A percentile compares a stretch with the other conserved stretches of the same genome.
Evolutionary conservation across 208 protist genomes (phyloP).

Genomic region (Leishmania tarentolae): DNA sequence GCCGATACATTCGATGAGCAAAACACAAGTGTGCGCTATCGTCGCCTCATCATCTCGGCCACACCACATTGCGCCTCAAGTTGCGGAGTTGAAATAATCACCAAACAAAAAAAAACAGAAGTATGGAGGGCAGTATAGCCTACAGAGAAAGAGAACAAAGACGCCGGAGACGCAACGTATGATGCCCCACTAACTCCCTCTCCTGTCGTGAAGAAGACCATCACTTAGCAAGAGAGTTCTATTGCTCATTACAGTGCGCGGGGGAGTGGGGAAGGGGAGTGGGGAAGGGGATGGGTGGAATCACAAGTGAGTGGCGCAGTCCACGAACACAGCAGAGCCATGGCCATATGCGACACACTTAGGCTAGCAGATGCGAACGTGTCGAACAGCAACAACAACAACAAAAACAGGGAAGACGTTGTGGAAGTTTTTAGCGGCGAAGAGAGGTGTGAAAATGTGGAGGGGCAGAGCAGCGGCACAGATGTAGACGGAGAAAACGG

Average conservation of each 20-base stretch:
- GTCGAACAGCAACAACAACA: too few species aligned
- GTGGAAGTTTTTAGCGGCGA: background rate
- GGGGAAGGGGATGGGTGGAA: background rate
- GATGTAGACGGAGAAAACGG: background rate
- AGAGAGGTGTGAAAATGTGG: conserved; percentile 7
- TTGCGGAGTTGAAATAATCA: background rate
- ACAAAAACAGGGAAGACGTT: too few species aligned
- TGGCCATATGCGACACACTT: background rate
- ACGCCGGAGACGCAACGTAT: background rate
- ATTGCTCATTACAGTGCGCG: background rate
- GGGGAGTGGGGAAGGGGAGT: background rate
- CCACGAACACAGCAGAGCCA: background rate
- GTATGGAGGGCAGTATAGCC: background rate
- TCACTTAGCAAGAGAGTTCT: background rate
- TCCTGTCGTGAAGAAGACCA: background rate
- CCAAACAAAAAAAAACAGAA: background rate
- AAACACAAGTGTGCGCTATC: background rate
- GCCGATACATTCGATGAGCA: background rate
- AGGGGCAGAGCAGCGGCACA: conserved; percentile 6
- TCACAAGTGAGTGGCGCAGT: background rate
- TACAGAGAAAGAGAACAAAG: background rate
- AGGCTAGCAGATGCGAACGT: too few species aligned
- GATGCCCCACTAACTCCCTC: background rate
- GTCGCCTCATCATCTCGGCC: background rate
- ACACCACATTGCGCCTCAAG: too few species aligned